Conservation (phyloP, 306 rosid species). For the Herpetospermum pedunculosum region DNA sequence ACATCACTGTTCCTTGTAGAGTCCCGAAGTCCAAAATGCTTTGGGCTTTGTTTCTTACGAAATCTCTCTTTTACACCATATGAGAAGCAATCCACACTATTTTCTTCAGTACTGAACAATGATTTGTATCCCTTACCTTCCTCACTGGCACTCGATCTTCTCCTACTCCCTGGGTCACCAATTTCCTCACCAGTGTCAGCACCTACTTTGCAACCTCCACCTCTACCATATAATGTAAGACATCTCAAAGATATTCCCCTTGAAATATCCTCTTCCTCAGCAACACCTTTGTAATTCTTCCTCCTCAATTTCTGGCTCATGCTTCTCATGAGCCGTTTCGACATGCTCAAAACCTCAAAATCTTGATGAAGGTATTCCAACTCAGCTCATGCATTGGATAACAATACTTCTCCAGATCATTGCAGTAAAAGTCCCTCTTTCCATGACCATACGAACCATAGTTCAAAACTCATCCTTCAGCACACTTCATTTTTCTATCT, state of each 20-base stretch:
- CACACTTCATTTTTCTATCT: neutral
- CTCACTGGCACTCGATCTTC: constrained; percentile 88
- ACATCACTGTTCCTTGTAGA: constrained; percentile 41
- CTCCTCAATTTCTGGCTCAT: constrained; percentile 82
- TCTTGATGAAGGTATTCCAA: constrained; percentile 50
- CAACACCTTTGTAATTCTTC: constrained; percentile 38
- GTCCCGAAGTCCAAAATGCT: constrained; percentile 52
- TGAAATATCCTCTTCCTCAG: constrained; percentile 49
- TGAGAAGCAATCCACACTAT: constrained; percentile 75
- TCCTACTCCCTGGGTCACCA: constrained; percentile 59
- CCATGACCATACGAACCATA: constrained; percentile 21
- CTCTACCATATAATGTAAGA: constrained; percentile 63
- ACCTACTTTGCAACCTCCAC: constrained; percentile 99
- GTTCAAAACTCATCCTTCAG: neutral
- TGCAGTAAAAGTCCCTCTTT: constrained; percentile 14
- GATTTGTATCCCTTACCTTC: constrained; percentile 74
- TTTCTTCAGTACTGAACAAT: constrained; percentile 56
- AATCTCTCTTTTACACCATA: constrained; percentile 81
- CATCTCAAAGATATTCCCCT: constrained; percentile 71
- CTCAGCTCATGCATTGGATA: constrained; percentile 37
- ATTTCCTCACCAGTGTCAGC: constrained; percentile 79
- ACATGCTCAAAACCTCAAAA: constrained; percentile 61
- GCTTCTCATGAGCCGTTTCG: constrained; percentile 77
- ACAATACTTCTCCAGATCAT: constrained; percentile 40
- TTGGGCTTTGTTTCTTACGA: constrained; percentile 62